Evolutionary conservation across 2,329 filamentous ascomycete species (phyloP), one percentile per base, ranked within the genome.

Genomic region (Cordyceps fumosorosea): DNA sequence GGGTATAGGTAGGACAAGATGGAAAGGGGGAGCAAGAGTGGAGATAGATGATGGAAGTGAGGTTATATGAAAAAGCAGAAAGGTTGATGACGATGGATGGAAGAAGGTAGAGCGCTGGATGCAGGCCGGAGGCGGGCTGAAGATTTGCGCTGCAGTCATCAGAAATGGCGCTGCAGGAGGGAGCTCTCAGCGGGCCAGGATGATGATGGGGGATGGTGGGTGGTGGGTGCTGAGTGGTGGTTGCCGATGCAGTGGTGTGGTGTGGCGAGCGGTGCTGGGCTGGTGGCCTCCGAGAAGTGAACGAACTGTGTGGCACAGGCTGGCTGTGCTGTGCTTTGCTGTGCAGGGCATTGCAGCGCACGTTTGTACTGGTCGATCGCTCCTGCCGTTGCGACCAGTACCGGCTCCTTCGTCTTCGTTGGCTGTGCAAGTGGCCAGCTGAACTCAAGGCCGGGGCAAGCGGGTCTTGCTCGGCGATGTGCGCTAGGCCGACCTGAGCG

Each of bases 391-490:
- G 34, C 34, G 2, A 8, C 34, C 12, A 29, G 29, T 29, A 29
- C 6, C 5, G 29, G 34, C 34, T 14, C 34, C 40, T n/a, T 7
- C 40, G 4, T 3, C 4, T n/a, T n/a, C 16, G 40, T 8, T n/a
- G 44, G 44, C 72, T 75, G 77, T 70, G 77, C 73, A 52, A 81
- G 77, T 73, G 80, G 80, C 72, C 78, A 75, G 67, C 81, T 73
- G 69, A 81, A 82, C 73, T 78, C 7, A n/a, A 47, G 80, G 65
- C 79, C 79, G 70, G 77, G 82, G 65, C 77, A 80, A 69, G 58
- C 50, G 42, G 58, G 58, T 48, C 18, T 10, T 45, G n/a, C 42
- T 60, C 58, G 29, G 29, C 58, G 42, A 48, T 60, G 51, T 50
- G 47, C 40, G 51, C 58, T 60, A 60, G 20, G 29, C 44, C 50